Evolutionary conservation across 768 basidiomycete genomes (phyloP).

Genomic region (Cystofilobasidium capitatum): DNA sequence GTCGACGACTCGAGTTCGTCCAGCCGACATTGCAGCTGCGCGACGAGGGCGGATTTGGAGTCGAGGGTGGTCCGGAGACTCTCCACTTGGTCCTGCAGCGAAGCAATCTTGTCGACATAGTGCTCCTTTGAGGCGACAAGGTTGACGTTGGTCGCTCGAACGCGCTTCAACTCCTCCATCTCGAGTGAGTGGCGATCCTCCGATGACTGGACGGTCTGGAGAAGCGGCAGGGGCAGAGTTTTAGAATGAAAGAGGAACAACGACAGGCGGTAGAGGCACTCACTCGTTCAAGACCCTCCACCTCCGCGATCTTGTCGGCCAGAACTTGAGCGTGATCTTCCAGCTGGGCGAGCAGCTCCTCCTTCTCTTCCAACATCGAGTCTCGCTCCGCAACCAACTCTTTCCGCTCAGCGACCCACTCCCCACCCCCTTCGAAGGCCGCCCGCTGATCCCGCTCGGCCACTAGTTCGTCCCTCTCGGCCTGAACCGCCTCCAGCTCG

Average conservation of each 20-base stretch:
- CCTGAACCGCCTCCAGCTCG: constrained; percentile 28
- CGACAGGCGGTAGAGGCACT: not conserved
- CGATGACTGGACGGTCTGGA: not conserved
- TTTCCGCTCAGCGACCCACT: constrained; percentile 46
- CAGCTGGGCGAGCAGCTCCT: constrained; percentile 44
- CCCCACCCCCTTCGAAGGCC: constrained; percentile 38
- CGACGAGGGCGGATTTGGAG: constrained; percentile 32
- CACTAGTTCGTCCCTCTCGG: constrained; percentile 36
- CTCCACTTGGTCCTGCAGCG: constrained; percentile 5
- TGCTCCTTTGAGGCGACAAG: constrained; percentile 2
- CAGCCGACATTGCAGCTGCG: constrained; percentile 46
- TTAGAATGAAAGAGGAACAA: not conserved
- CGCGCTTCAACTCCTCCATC: constrained; percentile 9
- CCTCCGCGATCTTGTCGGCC: not conserved
- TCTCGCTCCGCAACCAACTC: constrained; percentile 50
- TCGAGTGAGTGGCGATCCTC: constrained; percentile 5
- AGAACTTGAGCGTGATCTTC: constrained; percentile 1
- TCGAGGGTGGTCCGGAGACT: not conserved
- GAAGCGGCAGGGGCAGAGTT: not conserved
- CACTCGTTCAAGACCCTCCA: constrained; percentile 1
- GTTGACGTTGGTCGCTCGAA: constrained; percentile 8
- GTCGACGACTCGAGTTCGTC: constrained; percentile 48
- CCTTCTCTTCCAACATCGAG: constrained; percentile 50
- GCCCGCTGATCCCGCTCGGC: constrained; percentile 33
- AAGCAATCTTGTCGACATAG: not conserved